phyloP scores from a whole-genome alignment of 2,329 filamentous ascomycete species.

The Cladosporium sp. region DNA sequence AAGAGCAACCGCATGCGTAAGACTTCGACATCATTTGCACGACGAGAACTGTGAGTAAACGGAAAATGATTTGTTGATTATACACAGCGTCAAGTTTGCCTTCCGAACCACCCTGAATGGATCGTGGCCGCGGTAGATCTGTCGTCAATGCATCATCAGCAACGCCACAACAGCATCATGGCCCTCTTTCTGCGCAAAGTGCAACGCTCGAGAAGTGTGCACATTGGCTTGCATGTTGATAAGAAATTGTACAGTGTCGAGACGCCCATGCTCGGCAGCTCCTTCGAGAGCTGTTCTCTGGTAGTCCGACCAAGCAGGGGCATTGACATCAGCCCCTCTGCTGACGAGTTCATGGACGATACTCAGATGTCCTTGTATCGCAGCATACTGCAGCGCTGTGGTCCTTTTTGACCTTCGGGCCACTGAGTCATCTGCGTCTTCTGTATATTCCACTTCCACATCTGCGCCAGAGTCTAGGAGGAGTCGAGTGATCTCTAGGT shows the following conservation, averaged over 20 bases:
- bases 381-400: conserved; percentile 6
- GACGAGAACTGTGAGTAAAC: too few species aligned
- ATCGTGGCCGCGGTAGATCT: not conserved
- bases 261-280: not conserved
- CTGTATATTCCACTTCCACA: not conserved
- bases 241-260: conserved; percentile 5
- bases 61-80: too few species aligned
- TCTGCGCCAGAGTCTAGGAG: not conserved
- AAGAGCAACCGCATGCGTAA: not conserved
- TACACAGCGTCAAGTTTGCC: too few species aligned
- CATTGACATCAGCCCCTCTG: conserved; percentile 10
- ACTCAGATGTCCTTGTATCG: not conserved
- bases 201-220: not conserved
- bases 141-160: not conserved
- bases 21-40: not conserved
- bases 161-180: not conserved
- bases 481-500: not conserved
- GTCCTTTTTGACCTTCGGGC: not conserved
- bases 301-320: not conserved
- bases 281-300: not conserved
- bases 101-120: too few species aligned
- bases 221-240: conserved; percentile 1
- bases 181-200: not conserved
- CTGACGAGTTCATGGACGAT: conserved; percentile 3
- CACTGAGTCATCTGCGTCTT: not conserved